phyloP scores from a whole-genome alignment of 768 basidiomycete species.

The Lentinula boryana region DNA sequence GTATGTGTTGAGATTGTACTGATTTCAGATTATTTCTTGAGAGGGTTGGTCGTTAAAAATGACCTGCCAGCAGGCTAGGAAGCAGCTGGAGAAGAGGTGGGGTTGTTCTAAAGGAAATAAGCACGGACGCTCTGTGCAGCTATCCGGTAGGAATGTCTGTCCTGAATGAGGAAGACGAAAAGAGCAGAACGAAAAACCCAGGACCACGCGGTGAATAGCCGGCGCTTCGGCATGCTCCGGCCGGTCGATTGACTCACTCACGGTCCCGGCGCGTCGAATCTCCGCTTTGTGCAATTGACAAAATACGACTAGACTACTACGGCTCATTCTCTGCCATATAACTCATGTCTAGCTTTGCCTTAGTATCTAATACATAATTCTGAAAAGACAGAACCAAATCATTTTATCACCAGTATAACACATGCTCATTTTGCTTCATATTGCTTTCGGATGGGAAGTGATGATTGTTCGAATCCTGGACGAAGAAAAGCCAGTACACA shows the following conservation, averaged over 20 bases:
- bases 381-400: too few species aligned
- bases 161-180: constrained; percentile 35
- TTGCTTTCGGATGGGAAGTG: too few species aligned
- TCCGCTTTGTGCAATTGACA: too few species aligned
- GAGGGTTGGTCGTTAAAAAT: constrained; percentile 75
- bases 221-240: not conserved
- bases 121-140: constrained; percentile 31
- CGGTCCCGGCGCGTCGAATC: not conserved
- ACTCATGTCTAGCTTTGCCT: too few species aligned
- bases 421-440: too few species aligned
- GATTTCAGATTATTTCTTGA: constrained; percentile 50
- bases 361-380: too few species aligned
- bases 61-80: constrained; percentile 90
- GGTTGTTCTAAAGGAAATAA: constrained; percentile 31
- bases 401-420: too few species aligned
- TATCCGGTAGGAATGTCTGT: constrained; percentile 30
- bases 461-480: too few species aligned
- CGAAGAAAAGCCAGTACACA: too few species aligned
- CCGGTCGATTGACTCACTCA: not conserved
- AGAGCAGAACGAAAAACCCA: constrained; percentile 18
- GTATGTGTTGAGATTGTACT: constrained; percentile 30
- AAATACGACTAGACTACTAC: too few species aligned
- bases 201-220: not conserved
- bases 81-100: constrained; percentile 44
- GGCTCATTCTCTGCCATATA: too few species aligned